Evolutionary conservation across 805 yeast species (phyloP).

Genomic region (Yamadazyma takamatsuzukensis): DNA sequence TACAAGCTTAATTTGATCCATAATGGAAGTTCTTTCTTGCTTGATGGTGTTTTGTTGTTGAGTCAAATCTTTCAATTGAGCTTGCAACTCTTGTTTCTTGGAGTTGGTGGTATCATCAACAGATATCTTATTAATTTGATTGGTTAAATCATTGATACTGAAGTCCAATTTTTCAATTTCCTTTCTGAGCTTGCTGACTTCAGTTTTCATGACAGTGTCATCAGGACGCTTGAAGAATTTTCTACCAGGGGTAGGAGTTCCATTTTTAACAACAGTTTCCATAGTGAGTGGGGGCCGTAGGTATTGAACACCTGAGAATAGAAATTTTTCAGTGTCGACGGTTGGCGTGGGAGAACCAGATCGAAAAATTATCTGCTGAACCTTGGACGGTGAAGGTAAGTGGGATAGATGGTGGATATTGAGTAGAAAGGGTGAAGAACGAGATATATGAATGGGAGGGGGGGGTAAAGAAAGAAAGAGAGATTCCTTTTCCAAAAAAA

Average conservation of each 20-base stretch:
- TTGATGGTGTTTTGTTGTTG: conserved; percentile 47
- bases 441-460: no score
- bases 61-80: conserved; percentile 38
- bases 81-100: conserved; percentile 31
- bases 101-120: conserved; percentile 28
- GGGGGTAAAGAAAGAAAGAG: no score
- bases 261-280: conserved; percentile 6
- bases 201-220: conserved; percentile 56
- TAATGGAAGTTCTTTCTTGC: conserved; percentile 46
- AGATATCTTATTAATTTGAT: conserved; percentile 46
- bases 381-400: no score
- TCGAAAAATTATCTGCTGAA: no score
- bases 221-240: conserved; percentile 75
- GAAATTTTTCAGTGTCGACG: no score
- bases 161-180: conserved; percentile 63
- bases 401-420: no score
- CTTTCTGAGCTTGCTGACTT: conserved; percentile 50
- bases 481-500: no score
- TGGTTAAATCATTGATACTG: conserved; percentile 48
- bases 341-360: no score
- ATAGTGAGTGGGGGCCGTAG: no score
- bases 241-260: conserved; percentile 28
- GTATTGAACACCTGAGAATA: no score
- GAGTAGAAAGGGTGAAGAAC: no score
- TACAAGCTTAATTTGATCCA: conserved; percentile 66